A percentile compares a stretch with the other conserved stretches of the same genome.
These are phyloP conservation scores for Cephalotrichum gorgonifer DNA, from an alignment of 2,329 filamentous ascomycete genomes.

Conservation along the genomic window DNA sequence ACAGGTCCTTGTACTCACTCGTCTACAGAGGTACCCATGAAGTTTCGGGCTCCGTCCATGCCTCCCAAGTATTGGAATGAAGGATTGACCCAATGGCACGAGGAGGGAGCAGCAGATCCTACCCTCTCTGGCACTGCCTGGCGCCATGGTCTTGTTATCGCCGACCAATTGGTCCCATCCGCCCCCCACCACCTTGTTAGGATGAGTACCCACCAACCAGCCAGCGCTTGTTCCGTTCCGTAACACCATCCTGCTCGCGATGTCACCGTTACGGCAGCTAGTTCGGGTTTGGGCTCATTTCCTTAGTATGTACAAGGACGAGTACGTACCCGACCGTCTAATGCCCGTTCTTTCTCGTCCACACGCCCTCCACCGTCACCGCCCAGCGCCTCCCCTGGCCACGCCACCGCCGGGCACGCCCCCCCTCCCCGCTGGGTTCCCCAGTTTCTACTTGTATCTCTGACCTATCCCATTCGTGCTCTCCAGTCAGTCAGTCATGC, in stretches of 20 bases:
- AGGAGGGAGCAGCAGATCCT: conserved; percentile 1
- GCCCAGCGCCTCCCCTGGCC: not conserved
- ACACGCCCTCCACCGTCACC: not conserved
- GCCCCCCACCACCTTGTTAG: not conserved
- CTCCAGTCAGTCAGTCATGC: not conserved
- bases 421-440: conserved; percentile 2
- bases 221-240: not conserved
- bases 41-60: not conserved
- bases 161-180: not conserved
- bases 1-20: no score
- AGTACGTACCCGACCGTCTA: no score
- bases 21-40: not conserved
- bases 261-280: not conserved
- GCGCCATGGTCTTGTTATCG: conserved; percentile 1
- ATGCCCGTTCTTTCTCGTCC: no score
- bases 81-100: conserved; percentile 1
- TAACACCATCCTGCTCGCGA: not conserved
- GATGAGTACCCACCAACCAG: not conserved
- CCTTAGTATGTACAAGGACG: no score
- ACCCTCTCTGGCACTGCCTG: conserved; percentile 4
- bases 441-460: conserved; percentile 3
- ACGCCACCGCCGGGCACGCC: not conserved
- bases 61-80: not conserved
- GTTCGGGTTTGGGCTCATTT: not conserved
- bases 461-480: not conserved